phyloP scores from a whole-genome alignment of 139 green algal genomes.

The Tetradesmus lagerheimii region DNA sequence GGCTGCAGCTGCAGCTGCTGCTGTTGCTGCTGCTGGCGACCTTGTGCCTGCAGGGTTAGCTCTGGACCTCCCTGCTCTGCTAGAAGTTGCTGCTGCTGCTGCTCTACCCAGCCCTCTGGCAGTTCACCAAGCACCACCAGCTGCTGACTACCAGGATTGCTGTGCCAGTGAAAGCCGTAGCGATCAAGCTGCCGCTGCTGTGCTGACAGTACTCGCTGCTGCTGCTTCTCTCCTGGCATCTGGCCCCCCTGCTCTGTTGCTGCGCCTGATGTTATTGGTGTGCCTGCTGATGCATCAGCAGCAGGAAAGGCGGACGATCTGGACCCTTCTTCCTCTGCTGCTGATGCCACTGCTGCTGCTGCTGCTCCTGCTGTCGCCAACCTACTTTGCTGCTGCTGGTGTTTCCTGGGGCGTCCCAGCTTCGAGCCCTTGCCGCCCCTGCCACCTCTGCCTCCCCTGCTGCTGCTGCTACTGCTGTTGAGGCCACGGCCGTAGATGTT shows the following conservation, averaged over 20 bases:
- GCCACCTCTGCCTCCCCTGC: not conserved
- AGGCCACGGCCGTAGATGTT: not conserved
- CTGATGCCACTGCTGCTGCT: not conserved
- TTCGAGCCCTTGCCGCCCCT: not conserved
- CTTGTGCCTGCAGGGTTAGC: too few species aligned
- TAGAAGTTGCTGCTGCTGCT: conserved; percentile 20
- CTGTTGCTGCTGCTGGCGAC: not conserved
- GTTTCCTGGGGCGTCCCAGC: not conserved
- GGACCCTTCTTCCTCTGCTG: not conserved
- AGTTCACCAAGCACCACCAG: conserved; percentile 2
- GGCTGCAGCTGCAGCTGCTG: not conserved
- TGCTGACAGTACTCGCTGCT: not conserved
- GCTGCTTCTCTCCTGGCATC: not conserved
- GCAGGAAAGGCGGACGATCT: not conserved
- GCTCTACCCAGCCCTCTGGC: not conserved
- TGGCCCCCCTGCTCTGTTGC: not conserved
- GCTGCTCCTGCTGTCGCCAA: not conserved
- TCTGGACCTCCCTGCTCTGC: too few species aligned
- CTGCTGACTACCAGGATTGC: not conserved
- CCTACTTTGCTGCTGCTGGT: not conserved
- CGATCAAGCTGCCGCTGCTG: not conserved
- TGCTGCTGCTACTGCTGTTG: not conserved
- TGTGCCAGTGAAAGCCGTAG: not conserved
- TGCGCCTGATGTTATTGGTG: not conserved
- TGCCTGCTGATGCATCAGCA: not conserved